Evolutionary conservation across 2,329 filamentous ascomycete genomes (phyloP).

Genomic region (Emmonsia crescens): DNA sequence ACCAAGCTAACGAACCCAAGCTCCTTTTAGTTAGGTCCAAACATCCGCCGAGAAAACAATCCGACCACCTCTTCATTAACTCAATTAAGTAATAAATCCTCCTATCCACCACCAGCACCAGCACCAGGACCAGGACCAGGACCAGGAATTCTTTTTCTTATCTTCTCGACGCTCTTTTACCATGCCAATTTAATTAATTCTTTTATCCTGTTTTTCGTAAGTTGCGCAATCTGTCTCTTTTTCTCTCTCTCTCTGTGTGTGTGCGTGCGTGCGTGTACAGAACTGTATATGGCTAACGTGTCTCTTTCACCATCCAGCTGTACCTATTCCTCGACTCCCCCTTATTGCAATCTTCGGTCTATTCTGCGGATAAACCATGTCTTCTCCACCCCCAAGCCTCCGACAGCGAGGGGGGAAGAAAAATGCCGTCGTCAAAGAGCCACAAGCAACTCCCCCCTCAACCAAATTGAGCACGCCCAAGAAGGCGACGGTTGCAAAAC

Average conservation of each 20-base stretch:
- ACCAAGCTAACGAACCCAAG: no score
- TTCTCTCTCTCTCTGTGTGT: not conserved
- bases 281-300: not conserved
- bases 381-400: conserved; percentile 28
- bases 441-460: conserved; percentile 11
- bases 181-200: conserved; percentile 11
- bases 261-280: not conserved
- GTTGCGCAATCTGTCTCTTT: not conserved
- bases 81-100: not conserved
- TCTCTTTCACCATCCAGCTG: not conserved
- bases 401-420: conserved; percentile 34
- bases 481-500: conserved; percentile 12
- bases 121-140: not conserved
- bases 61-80: not conserved
- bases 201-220: not conserved
- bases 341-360: not conserved
- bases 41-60: not conserved
- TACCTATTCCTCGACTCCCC: not conserved
- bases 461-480: not conserved
- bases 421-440: conserved; percentile 14
- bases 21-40: conserved; percentile 15
- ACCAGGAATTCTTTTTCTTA: not conserved
- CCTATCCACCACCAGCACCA: not conserved
- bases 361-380: conserved; percentile 18
- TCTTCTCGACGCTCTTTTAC: conserved; percentile 15